These are phyloP conservation scores for Juncus effusus DNA, from an alignment of 176 grass and related monocot species.

Conservation along the genomic window DNA sequence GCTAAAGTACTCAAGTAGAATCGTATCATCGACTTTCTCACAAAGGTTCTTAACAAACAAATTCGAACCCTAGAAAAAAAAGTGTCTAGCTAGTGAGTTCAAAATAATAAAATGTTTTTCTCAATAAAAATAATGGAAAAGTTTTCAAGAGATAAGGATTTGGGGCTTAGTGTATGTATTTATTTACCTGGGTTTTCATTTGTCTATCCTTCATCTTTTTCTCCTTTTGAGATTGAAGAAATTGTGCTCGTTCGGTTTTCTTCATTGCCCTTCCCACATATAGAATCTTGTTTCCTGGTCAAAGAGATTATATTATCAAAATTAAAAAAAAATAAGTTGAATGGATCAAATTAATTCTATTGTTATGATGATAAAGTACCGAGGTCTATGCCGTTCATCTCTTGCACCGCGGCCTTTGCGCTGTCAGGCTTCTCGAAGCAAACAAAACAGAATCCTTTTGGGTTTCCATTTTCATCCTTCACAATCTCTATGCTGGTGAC, in stretches of 20 bases:
- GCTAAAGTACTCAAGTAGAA: conserved; percentile 45
- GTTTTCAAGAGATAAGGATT: not conserved
- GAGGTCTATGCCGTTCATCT: conserved; percentile 65
- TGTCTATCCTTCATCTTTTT: conserved; percentile 68
- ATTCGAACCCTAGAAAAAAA: conserved; percentile 51
- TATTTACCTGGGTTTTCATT: conserved; percentile 59
- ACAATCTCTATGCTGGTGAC: conserved; percentile 30
- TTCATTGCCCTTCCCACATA: conserved; percentile 84
- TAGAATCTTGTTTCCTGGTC: conserved; percentile 60
- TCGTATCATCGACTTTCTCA: conserved; percentile 55
- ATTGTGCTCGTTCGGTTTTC: conserved; percentile 66
- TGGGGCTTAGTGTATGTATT: not conserved
- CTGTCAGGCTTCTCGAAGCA: conserved; percentile 62
- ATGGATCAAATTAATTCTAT: not conserved
- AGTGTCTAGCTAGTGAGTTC: not conserved
- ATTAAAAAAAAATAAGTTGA: not conserved
- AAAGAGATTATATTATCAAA: not conserved
- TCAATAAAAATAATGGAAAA: not conserved
- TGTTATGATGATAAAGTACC: conserved; percentile 31
- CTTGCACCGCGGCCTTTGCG: conserved; percentile 58
- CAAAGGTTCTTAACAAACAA: conserved; percentile 85
- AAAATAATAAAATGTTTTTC: not conserved
- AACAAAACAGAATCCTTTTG: conserved; percentile 77
- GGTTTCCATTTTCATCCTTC: conserved; percentile 35
- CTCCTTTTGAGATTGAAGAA: conserved; percentile 53